A percentile compares a stretch with the other conserved stretches of the same genome.
These are phyloP conservation scores for Fraxinus sp. DNA, from an alignment of 305 asterid species.

Conservation along the genomic window DNA sequence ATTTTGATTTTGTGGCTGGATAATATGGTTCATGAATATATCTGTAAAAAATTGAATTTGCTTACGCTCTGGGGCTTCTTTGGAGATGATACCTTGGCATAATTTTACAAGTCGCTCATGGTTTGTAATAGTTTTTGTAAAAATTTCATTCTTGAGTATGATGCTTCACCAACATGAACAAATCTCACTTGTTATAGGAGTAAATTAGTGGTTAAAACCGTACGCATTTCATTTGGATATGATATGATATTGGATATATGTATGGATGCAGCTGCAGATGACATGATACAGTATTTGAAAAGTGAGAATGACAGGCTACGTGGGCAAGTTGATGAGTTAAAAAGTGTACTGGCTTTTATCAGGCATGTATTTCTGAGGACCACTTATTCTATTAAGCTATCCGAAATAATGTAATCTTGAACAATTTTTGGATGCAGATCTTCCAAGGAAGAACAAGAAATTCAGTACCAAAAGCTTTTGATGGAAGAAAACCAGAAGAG, in stretches of 20 bases:
- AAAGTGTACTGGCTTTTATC: slow-evolving; percentile 50
- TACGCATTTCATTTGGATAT: not conserved
- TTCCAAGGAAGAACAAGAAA: slow-evolving; percentile 48
- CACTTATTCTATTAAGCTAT: slow-evolving; percentile 16
- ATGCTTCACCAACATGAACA: not conserved
- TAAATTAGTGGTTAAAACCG: not conserved
- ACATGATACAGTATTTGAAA: slow-evolving; percentile 56
- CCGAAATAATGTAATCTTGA: not conserved
- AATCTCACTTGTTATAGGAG: not conserved
- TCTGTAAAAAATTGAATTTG: not conserved
- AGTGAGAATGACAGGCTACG: slow-evolving; percentile 57
- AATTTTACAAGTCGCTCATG: not conserved
- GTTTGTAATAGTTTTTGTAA: not conserved
- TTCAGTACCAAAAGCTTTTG: slow-evolving; percentile 52
- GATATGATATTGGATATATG: slow-evolving; percentile 27
- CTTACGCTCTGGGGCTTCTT: not conserved
- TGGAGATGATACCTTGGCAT: not conserved
- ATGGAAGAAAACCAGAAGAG: slow-evolving; percentile 66
- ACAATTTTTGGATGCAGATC: slow-evolving; percentile 49
- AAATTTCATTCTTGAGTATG: not conserved
- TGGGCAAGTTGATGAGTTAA: slow-evolving; percentile 49
- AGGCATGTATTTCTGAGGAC: slow-evolving; percentile 44
- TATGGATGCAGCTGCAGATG: slow-evolving; percentile 68
- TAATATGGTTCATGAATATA: not conserved
- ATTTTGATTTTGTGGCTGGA: not conserved